A percentile compares a stretch with the other conserved stretches of the same genome.
phyloP scores from a whole-genome alignment of 805 yeast species.

The Candida piceae region DNA sequence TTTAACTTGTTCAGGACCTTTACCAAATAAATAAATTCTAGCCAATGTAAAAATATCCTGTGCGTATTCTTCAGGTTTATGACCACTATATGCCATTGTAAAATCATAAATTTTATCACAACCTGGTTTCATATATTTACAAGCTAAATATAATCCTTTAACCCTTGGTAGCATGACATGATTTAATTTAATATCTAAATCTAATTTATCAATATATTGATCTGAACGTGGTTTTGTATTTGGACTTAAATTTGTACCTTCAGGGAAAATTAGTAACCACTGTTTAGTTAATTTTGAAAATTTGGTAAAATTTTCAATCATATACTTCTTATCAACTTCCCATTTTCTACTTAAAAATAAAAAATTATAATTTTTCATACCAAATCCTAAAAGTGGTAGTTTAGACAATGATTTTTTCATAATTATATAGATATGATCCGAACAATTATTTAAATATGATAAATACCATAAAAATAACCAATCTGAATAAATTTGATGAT shows the following conservation, averaged over 20 bases:
- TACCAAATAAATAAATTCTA: slow-evolving; percentile 60
- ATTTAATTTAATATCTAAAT: slow-evolving; percentile 39
- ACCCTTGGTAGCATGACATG: slow-evolving; percentile 78
- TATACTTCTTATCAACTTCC: slow-evolving; percentile 62
- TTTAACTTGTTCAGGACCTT: slow-evolving; percentile 63
- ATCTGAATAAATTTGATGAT: slow-evolving; percentile 91
- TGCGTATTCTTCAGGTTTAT: slow-evolving; percentile 58
- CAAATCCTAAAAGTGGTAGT: slow-evolving; percentile 78
- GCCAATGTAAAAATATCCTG: slow-evolving; percentile 70
- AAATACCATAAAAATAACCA: slow-evolving; percentile 92
- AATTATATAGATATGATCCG: slow-evolving; percentile 64
- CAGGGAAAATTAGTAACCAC: slow-evolving; percentile 80
- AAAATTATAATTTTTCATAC: slow-evolving; percentile 76
- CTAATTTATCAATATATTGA: slow-evolving; percentile 49
- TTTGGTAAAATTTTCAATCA: slow-evolving; percentile 49
- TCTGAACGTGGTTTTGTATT: slow-evolving; percentile 57
- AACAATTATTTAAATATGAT: slow-evolving; percentile 59
- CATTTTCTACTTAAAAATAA: slow-evolving; percentile 81
- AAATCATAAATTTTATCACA: slow-evolving; percentile 68
- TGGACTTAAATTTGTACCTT: slow-evolving; percentile 82
- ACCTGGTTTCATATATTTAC: slow-evolving; percentile 49
- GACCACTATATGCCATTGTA: slow-evolving; percentile 79
- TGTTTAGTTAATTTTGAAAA: slow-evolving; percentile 41
- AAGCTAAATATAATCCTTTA: slow-evolving; percentile 69
- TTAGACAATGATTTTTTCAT: slow-evolving; percentile 67